phyloP scores from a whole-genome alignment of 768 basidiomycete genomes.

The Mycena albidolilacea region DNA sequence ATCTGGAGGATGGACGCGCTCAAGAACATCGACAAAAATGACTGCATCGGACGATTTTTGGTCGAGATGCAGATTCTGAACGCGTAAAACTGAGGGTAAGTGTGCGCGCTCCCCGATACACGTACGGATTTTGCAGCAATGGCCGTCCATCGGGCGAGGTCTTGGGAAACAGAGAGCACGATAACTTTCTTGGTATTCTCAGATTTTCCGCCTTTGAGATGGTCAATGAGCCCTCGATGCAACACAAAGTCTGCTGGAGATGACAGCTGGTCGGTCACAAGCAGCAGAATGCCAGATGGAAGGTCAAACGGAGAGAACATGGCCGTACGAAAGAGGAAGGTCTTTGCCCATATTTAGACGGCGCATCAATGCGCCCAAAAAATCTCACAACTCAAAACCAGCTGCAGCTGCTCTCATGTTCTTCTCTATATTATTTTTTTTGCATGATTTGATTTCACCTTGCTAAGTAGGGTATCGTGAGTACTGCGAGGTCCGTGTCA shows the following conservation, averaged over 20 bases:
- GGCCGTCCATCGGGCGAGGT: conserved; percentile 72
- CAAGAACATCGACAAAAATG: conserved; percentile 68
- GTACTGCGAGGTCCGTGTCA: conserved; percentile 76
- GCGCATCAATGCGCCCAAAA: too few species aligned
- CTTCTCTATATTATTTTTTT: conserved; percentile 5
- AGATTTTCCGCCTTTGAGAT: conserved; percentile 60
- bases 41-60: conserved; percentile 58
- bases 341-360: conserved; percentile 3
- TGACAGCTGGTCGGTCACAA: conserved; percentile 79
- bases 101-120: conserved; percentile 23
- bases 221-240: conserved; percentile 64
- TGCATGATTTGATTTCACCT: conserved; percentile 36
- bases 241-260: conserved; percentile 84
- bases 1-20: conserved; percentile 50
- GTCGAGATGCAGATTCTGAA: conserved; percentile 58
- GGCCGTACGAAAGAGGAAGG: conserved; percentile 24
- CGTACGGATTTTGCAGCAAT: conserved; percentile 76
- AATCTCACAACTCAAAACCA: too few species aligned
- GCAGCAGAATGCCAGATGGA: conserved; percentile 63
- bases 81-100: background rate
- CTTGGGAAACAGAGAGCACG: conserved; percentile 72
- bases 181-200: conserved; percentile 51
- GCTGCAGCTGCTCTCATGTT: background rate
- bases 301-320: conserved; percentile 72
- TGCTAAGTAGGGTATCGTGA: conserved; percentile 68